These are phyloP conservation scores for Punica granatum DNA, from an alignment of 345 rosid species.

Conservation along the genomic window DNA sequence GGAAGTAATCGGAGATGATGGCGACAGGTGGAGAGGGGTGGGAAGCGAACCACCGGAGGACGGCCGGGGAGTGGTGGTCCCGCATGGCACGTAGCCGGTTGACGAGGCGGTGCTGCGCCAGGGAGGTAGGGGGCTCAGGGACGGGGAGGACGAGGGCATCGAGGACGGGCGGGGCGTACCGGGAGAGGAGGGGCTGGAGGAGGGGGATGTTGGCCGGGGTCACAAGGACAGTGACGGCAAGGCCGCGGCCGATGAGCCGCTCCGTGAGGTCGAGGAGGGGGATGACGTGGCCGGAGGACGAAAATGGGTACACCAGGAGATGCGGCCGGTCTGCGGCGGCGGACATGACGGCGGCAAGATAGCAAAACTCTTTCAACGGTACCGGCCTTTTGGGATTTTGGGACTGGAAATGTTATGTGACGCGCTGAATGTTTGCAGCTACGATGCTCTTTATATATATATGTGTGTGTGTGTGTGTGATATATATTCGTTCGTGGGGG, in stretches of 20 bases:
- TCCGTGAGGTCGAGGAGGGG: slow-evolving; percentile 65
- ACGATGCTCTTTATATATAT: too few species aligned
- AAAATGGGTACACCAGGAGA: slow-evolving; percentile 50
- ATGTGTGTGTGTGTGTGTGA: too few species aligned
- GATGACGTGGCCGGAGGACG: slow-evolving; percentile 54
- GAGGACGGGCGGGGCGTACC: slow-evolving; percentile 20
- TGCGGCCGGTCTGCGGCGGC: slow-evolving; percentile 32
- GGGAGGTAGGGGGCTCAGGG: not conserved
- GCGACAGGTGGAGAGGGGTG: slow-evolving; percentile 45
- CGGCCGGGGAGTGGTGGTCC: slow-evolving; percentile 29
- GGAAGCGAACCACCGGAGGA: slow-evolving; percentile 37
- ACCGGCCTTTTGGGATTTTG: too few species aligned
- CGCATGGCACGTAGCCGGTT: slow-evolving; percentile 19
- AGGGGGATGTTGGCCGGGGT: slow-evolving; percentile 35
- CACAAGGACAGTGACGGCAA: slow-evolving; percentile 34
- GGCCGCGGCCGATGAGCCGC: slow-evolving; percentile 36
- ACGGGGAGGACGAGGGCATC: slow-evolving; percentile 26
- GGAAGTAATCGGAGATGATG: slow-evolving; percentile 54
- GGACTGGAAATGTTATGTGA: too few species aligned
- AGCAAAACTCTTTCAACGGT: too few species aligned
- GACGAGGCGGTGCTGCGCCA: not conserved
- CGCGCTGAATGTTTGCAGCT: too few species aligned
- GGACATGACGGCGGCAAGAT: not conserved
- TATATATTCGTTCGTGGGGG: too few species aligned
- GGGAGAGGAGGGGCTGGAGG: slow-evolving; percentile 34